phyloP scores from a whole-genome alignment of 2,329 filamentous ascomycete genomes.

The Phyllosticta paracitricarpa region DNA sequence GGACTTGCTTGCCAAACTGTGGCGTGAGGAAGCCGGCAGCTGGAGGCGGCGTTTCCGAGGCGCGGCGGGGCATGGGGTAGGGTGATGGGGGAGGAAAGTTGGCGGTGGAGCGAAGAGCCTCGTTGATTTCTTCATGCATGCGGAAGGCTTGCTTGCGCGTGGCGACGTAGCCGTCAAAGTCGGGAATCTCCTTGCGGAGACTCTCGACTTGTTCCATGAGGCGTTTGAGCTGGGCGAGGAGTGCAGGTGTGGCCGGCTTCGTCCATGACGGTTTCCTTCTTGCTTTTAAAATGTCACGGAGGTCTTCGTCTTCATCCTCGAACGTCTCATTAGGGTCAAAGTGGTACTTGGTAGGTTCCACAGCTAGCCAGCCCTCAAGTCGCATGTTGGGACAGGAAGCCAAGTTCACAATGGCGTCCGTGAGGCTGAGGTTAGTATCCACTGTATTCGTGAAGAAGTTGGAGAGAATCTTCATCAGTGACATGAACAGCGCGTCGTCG shows the following conservation, averaged over 20 bases:
- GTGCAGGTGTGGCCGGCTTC: constrained; percentile 25
- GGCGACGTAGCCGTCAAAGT: constrained; percentile 38
- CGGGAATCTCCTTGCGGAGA: constrained; percentile 34
- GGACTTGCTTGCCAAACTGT: constrained; percentile 23
- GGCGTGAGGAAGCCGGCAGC: constrained; percentile 24
- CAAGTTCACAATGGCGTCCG: constrained; percentile 71
- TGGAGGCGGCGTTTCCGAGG: constrained; percentile 13
- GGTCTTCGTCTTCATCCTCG: constrained; percentile 19
- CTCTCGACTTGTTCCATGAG: constrained; percentile 33
- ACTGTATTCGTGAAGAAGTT: constrained; percentile 85
- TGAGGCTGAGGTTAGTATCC: constrained; percentile 81
- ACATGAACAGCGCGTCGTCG: constrained; percentile 47
- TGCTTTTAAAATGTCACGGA: constrained; percentile 26
- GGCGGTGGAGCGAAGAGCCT: constrained; percentile 24
- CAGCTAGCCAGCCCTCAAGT: constrained; percentile 82
- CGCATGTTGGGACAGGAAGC: constrained; percentile 76
- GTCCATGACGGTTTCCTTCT: constrained; percentile 28
- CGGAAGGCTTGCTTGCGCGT: constrained; percentile 41
- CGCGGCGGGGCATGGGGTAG: not conserved
- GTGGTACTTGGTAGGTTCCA: constrained; percentile 47
- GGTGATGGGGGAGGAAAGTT: constrained; percentile 18
- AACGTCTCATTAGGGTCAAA: constrained; percentile 16
- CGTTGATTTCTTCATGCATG: constrained; percentile 35
- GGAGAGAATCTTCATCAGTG: constrained; percentile 51
- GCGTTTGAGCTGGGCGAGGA: constrained; percentile 33